These are phyloP conservation scores for Nigrograna mackinnonii DNA, from an alignment of 2,329 filamentous ascomycete species.

Conservation along the genomic window DNA sequence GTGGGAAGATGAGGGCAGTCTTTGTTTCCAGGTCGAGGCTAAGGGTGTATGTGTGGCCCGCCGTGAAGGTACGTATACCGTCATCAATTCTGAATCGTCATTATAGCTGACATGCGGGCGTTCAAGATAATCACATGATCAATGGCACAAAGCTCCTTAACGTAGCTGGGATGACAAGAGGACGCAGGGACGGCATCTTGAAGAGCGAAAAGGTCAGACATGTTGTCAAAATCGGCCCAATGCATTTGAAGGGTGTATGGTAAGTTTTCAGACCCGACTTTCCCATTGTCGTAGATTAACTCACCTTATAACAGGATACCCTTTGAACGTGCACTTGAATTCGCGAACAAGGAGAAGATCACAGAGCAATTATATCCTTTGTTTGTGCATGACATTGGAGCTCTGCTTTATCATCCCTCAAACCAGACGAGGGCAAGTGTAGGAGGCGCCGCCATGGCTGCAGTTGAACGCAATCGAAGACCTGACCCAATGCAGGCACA, in stretches of 20 bases:
- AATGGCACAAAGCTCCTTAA: conserved; percentile 97
- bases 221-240: conserved; percentile 97
- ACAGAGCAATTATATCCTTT: conserved; percentile 93
- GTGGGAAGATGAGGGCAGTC: conserved; percentile 97
- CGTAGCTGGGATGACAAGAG: conserved; percentile 96
- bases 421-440: conserved; percentile 82
- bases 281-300: conserved; percentile 5
- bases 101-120: not conserved
- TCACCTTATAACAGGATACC: conserved; percentile 72
- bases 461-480: conserved; percentile 63
- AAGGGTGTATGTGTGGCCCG: conserved; percentile 94
- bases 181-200: conserved; percentile 90
- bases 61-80: conserved; percentile 76
- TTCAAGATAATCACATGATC: conserved; percentile 94
- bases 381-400: conserved; percentile 96
- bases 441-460: conserved; percentile 73
- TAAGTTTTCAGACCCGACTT: conserved; percentile 4
- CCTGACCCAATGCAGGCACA: conserved; percentile 45
- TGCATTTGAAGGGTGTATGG: conserved; percentile 87
- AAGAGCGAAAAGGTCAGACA: conserved; percentile 98
- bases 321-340: conserved; percentile 95
- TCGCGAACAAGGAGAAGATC: conserved; percentile 99
- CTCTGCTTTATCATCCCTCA: conserved; percentile 88
- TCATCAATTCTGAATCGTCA: conserved; percentile 1
- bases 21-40: conserved; percentile 97